These are phyloP conservation scores for Pogostemon cablin DNA, from an alignment of 257 asterid species.

Conservation along the genomic window DNA sequence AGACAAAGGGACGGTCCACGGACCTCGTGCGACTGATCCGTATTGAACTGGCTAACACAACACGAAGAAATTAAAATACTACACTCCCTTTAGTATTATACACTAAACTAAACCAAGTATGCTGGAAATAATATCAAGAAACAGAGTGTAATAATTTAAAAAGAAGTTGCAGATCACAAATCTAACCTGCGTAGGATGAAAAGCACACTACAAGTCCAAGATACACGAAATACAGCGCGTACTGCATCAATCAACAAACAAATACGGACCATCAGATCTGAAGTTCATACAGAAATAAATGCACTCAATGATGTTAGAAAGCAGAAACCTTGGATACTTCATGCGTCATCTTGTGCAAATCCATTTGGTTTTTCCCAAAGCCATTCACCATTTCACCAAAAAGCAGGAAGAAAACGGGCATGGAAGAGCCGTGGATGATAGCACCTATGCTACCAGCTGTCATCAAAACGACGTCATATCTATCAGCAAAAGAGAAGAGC, in stretches of 20 bases:
- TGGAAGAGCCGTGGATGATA: constrained; percentile 86
- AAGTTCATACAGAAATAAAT: background rate
- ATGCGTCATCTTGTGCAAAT: constrained; percentile 68
- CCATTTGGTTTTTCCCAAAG: constrained; percentile 89
- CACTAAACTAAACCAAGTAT: no score
- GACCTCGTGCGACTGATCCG: constrained; percentile 89
- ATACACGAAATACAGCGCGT: constrained; percentile 92
- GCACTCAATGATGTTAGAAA: background rate
- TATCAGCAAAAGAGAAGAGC: constrained; percentile 64
- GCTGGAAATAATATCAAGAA: background rate
- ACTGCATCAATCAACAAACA: constrained; percentile 53
- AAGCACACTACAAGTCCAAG: constrained; percentile 91
- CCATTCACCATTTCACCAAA: constrained; percentile 98
- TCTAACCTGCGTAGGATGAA: constrained; percentile 94
- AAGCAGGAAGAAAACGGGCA: constrained; percentile 95
- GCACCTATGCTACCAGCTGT: constrained; percentile 72
- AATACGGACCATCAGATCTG: constrained; percentile 56
- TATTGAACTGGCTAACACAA: constrained; percentile 46
- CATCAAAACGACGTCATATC: constrained; percentile 48
- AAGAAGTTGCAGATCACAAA: constrained; percentile 33
- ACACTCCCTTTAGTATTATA: no score
- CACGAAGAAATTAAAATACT: constrained; percentile 7
- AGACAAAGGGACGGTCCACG: constrained; percentile 78
- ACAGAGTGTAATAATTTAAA: background rate
- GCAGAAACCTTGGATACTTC: constrained; percentile 70